Conservation (phyloP, 257 asterid genomes). For the Solanum rostratum region DNA sequence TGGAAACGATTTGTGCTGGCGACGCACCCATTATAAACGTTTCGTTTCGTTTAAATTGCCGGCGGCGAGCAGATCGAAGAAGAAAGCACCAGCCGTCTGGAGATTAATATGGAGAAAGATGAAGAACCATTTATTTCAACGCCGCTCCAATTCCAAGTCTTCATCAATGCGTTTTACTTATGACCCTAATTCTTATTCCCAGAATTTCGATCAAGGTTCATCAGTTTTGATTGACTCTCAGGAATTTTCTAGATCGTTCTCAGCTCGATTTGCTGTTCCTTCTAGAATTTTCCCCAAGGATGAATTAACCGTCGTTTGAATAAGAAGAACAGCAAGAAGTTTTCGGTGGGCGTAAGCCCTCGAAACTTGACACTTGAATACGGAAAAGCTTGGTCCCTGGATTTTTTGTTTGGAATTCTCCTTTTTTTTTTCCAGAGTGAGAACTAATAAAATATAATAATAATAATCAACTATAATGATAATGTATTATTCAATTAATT, state of each 20-base stretch:
- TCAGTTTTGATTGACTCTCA: conserved; percentile 25
- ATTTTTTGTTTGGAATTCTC: background rate
- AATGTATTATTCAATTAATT: background rate
- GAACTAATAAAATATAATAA: too few relatives aligned
- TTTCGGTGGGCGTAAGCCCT: too few relatives aligned
- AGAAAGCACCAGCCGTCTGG: conserved; percentile 24
- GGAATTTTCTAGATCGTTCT: conserved; percentile 54
- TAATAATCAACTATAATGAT: too few relatives aligned
- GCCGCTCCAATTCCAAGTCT: conserved; percentile 12
- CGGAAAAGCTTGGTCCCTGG: too few relatives aligned
- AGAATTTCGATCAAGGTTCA: conserved; percentile 60
- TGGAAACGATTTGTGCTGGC: background rate
- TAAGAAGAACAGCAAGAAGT: too few relatives aligned
- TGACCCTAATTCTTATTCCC: conserved; percentile 52
- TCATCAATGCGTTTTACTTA: conserved; percentile 52
- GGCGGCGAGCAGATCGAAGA: conserved; percentile 20
- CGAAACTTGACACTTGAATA: background rate
- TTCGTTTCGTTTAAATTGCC: background rate
- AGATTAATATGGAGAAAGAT: conserved; percentile 61
- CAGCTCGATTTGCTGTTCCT: conserved; percentile 63
- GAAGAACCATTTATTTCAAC: conserved; percentile 27
- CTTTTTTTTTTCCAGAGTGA: background rate
- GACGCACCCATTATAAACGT: background rate
- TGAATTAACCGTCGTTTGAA: conserved; percentile 3
- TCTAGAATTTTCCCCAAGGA: conserved; percentile 42